Percentiles rank a stretch among this genome's conserved stretches.
These are phyloP conservation scores for Fusarium piperis DNA, from an alignment of 2,329 filamentous ascomycete species.

Conservation along the genomic window DNA sequence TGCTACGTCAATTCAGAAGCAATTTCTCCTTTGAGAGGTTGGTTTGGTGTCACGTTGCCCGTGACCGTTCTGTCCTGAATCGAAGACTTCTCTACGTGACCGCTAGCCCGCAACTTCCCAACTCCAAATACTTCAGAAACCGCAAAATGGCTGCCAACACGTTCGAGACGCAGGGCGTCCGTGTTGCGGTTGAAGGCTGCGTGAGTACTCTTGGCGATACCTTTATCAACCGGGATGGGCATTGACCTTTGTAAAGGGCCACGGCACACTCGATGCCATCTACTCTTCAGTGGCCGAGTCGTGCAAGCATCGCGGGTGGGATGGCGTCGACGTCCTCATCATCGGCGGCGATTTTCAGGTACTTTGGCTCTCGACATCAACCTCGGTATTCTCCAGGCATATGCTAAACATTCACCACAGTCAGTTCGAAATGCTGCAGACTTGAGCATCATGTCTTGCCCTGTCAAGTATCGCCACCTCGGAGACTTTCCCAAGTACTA, in stretches of 20 bases:
- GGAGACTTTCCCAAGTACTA: slow-evolving; percentile 98
- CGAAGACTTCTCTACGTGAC: slow-evolving; percentile 20
- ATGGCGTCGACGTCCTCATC: slow-evolving; percentile 86
- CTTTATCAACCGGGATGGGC: background rate
- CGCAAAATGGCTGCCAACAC: slow-evolving; percentile 45
- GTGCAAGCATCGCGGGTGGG: slow-evolving; percentile 78
- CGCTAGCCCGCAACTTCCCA: slow-evolving; percentile 25
- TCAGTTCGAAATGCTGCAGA: slow-evolving; percentile 90
- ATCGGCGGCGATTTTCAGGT: slow-evolving; percentile 97
- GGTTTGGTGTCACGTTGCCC: slow-evolving; percentile 4
- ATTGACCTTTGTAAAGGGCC: slow-evolving; percentile 68
- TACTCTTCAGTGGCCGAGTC: slow-evolving; percentile 80
- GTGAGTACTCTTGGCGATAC: slow-evolving; percentile 59
- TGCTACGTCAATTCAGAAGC: background rate
- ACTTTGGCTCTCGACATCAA: background rate
- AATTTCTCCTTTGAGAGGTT: background rate
- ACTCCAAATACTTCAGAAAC: slow-evolving; percentile 14
- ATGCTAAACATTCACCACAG: slow-evolving; percentile 52
- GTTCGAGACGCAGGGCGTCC: slow-evolving; percentile 62
- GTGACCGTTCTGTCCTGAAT: slow-evolving; percentile 3
- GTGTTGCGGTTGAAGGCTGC: slow-evolving; percentile 88
- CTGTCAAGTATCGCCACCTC: slow-evolving; percentile 85
- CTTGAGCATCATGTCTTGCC: slow-evolving; percentile 88
- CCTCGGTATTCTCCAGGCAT: background rate
- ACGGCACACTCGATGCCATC: slow-evolving; percentile 91